These are phyloP conservation scores for Aureobasidium pullulans DNA, from an alignment of 2,329 filamentous ascomycete genomes.

Conservation along the genomic window DNA sequence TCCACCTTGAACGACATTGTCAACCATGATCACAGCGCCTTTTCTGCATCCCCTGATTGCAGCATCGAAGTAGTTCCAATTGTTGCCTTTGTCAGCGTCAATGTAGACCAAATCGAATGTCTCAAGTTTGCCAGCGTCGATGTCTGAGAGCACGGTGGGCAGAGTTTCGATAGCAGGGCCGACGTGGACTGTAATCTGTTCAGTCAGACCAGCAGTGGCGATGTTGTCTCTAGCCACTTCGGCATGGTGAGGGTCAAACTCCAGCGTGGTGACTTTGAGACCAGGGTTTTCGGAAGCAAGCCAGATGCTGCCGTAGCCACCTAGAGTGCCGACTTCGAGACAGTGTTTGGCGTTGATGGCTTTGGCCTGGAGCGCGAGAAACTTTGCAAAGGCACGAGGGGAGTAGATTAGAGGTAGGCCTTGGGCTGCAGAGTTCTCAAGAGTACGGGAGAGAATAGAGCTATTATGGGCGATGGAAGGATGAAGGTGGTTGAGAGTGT, in stretches of 20 bases:
- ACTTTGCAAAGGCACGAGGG: conserved; percentile 29
- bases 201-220: conserved; percentile 31
- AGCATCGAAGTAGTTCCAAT: conserved; percentile 43
- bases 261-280: conserved; percentile 43
- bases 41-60: conserved; percentile 30
- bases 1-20: conserved; percentile 43
- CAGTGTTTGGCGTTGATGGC: conserved; percentile 22
- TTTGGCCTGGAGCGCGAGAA: conserved; percentile 32
- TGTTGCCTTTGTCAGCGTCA: conserved; percentile 46
- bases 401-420: conserved; percentile 30
- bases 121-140: conserved; percentile 30
- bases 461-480: conserved; percentile 1
- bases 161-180: conserved; percentile 40
- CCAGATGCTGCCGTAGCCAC: conserved; percentile 49
- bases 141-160: conserved; percentile 34
- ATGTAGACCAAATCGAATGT: conserved; percentile 47
- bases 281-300: conserved; percentile 36
- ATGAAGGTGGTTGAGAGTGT: conserved; percentile 28
- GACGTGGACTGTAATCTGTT: conserved; percentile 38
- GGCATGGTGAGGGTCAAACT: conserved; percentile 40
- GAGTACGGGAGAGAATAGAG: conserved; percentile 6
- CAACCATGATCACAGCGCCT: conserved; percentile 40
- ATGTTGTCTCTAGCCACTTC: conserved; percentile 43
- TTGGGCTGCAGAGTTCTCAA: conserved; percentile 9
- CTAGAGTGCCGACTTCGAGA: conserved; percentile 50